Base-by-base conservation (phyloP, 225 moss, liverwort and hornwort species). In the Asterella californica region DNA sequence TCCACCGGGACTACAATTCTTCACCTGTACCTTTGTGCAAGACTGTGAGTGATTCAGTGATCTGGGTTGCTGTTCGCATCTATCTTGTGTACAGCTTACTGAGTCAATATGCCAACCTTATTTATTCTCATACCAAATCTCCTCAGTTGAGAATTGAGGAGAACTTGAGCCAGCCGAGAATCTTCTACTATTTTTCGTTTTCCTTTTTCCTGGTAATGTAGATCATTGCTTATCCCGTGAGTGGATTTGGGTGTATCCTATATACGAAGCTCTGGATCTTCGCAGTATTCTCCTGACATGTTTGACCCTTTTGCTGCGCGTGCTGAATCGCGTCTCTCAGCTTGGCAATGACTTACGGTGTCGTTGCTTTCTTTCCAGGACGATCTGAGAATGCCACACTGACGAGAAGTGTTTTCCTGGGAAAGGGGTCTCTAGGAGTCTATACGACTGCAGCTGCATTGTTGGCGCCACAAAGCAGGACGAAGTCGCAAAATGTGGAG, bases 361-460 rank as follows among this genome's bases (percentile, higher is more conserved):
- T 75, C 38, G 71, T 18, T 49, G 27, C 60, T 62, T 29, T 63
- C 60, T 62, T 29, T 11, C 29, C 79, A 85, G 86, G 81, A 33
- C 65, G 75, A 63, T 53, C 64, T 79, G 78, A 83, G 78, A 78
- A 86, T 78, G 80, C 70, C 32, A 68, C 81, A 15, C 33, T 81
- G 10, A 42, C 75, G 0, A 78, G 80, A 72, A 83, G 83, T 50
- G 57, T 59, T 4, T 81, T 86, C 68, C 72, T 57, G 18, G 83
- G 83, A 49, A 66, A 75, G 22, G 45, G 75, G 15, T 79, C 81
- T 19, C 2, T 81, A 62, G 81, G 50, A 25, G 75, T 78, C 47
- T 37, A 71, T 47, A 79, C 76, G 71, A 79, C 81, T 37, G 78
- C 66, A 76, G 78, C 78, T 6, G 45, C 65, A 48, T 22, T 71